Evolutionary conservation across 1,139 yeast genomes (phyloP).

Genomic region (Pichia sp.): DNA sequence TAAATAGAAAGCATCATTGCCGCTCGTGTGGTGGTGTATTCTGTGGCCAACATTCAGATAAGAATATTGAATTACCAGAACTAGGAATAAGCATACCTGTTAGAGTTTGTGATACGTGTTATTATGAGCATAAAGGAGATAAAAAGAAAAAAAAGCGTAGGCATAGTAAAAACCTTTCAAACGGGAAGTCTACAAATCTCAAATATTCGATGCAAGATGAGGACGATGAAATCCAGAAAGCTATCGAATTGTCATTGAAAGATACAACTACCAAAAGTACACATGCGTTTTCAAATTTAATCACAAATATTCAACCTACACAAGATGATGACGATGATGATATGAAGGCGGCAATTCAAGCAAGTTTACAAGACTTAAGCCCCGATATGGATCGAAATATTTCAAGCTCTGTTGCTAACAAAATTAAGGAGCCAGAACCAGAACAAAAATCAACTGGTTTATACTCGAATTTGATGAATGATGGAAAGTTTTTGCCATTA

Average conservation of each 20-base stretch:
- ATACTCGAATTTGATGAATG: constrained; percentile 22
- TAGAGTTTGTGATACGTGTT: constrained; percentile 90
- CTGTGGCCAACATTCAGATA: constrained; percentile 76
- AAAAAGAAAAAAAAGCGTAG: constrained; percentile 3
- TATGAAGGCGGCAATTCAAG: constrained; percentile 92
- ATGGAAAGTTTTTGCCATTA: not conserved
- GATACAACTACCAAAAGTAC: constrained; percentile 32
- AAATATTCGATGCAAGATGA: constrained; percentile 36
- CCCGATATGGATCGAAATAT: constrained; percentile 14
- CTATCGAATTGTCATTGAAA: constrained; percentile 69
- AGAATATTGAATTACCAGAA: constrained; percentile 64
- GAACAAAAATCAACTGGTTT: constrained; percentile 19
- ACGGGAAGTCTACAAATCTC: not conserved
- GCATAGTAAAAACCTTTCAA: constrained; percentile 10
- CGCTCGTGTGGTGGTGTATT: constrained; percentile 95
- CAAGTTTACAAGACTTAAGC: constrained; percentile 72
- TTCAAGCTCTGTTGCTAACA: not conserved
- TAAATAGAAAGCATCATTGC: constrained; percentile 93
- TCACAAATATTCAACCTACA: not conserved
- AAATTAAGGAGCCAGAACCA: constrained; percentile 15
- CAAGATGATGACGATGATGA: constrained; percentile 76
- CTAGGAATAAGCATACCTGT: constrained; percentile 86
- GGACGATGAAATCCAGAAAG: constrained; percentile 73
- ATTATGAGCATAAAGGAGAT: constrained; percentile 34
- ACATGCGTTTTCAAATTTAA: not conserved